Evolutionary conservation across 768 basidiomycete genomes (phyloP).

Genomic region (Tylopilus felleus): DNA sequence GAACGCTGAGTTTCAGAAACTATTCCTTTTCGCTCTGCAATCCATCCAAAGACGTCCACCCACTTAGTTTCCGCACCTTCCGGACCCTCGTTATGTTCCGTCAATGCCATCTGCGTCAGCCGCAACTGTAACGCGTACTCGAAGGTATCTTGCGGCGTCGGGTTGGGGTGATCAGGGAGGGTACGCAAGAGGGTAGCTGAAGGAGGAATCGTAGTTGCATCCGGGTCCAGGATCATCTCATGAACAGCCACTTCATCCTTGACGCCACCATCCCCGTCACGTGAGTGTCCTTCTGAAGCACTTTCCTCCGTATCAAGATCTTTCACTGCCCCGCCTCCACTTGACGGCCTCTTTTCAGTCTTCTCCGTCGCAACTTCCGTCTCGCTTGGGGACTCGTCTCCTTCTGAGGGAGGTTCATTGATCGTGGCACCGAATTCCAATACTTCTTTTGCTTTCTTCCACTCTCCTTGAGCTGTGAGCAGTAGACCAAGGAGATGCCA

Average conservation of each 20-base stretch:
- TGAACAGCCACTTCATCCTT: slow-evolving; percentile 11
- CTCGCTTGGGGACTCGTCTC: slow-evolving; percentile 32
- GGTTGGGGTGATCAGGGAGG: slow-evolving; percentile 44
- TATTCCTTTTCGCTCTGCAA: slow-evolving; percentile 56
- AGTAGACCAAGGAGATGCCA: slow-evolving; percentile 92
- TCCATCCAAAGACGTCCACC: slow-evolving; percentile 84
- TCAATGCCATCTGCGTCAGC: slow-evolving; percentile 79
- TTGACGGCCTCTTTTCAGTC: slow-evolving; percentile 1
- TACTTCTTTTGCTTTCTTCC: slow-evolving; percentile 72
- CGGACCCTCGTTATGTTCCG: slow-evolving; percentile 81
- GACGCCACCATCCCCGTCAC: not conserved
- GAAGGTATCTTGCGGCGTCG: slow-evolving; percentile 59
- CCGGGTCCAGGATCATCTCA: slow-evolving; percentile 28
- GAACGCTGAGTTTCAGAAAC: slow-evolving; percentile 26
- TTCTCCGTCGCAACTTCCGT: slow-evolving; percentile 14
- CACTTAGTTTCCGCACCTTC: slow-evolving; percentile 79
- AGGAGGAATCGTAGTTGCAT: slow-evolving; percentile 36
- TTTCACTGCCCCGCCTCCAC: not conserved
- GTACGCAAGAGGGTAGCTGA: slow-evolving; percentile 42
- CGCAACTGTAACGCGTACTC: slow-evolving; percentile 80
- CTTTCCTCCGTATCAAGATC: slow-evolving; percentile 16
- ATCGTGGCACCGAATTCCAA: slow-evolving; percentile 72
- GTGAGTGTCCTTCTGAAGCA: not conserved
- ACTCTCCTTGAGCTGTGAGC: slow-evolving; percentile 74
- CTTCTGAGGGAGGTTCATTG: slow-evolving; percentile 40